phyloP scores from a whole-genome alignment of 2,329 filamentous ascomycete species.

The Trichoderma endophyticum region DNA sequence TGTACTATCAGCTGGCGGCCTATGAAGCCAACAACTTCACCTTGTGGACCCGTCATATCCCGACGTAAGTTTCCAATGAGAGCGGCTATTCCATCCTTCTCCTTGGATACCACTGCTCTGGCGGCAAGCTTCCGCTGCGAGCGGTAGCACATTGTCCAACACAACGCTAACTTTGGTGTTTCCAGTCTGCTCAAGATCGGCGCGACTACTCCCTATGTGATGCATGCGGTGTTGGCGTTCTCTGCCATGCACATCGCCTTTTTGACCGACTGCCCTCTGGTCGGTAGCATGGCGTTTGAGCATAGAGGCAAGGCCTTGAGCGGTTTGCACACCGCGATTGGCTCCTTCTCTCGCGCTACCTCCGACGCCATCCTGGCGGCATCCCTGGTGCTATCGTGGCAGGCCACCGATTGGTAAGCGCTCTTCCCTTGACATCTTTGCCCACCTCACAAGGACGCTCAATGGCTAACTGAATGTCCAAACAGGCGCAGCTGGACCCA shows the following conservation, averaged over 20 bases:
- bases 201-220: constrained; percentile 79
- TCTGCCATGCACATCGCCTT: constrained; percentile 94
- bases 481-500: constrained; percentile 86
- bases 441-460: background rate
- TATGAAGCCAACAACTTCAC: constrained; percentile 80
- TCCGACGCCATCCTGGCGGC: constrained; percentile 90
- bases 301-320: constrained; percentile 83
- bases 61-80: constrained; percentile 65
- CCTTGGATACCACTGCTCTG: background rate
- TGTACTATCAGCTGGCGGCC: constrained; percentile 77
- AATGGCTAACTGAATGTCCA: constrained; percentile 32
- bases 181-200: constrained; percentile 64
- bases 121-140: background rate
- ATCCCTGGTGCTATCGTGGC: constrained; percentile 90
- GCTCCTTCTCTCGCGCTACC: constrained; percentile 77
- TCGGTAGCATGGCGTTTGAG: constrained; percentile 83
- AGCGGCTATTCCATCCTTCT: background rate
- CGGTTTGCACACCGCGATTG: constrained; percentile 83
- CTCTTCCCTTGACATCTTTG: background rate
- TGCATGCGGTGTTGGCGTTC: constrained; percentile 88
- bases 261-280: constrained; percentile 79
- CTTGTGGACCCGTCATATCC: constrained; percentile 89
- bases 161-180: constrained; percentile 8
- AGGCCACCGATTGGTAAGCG: constrained; percentile 88
- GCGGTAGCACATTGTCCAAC: constrained; percentile 1